Conservation (phyloP, 2,329 filamentous ascomycete genomes). For the Clarireedia homoeocarpa region DNA sequence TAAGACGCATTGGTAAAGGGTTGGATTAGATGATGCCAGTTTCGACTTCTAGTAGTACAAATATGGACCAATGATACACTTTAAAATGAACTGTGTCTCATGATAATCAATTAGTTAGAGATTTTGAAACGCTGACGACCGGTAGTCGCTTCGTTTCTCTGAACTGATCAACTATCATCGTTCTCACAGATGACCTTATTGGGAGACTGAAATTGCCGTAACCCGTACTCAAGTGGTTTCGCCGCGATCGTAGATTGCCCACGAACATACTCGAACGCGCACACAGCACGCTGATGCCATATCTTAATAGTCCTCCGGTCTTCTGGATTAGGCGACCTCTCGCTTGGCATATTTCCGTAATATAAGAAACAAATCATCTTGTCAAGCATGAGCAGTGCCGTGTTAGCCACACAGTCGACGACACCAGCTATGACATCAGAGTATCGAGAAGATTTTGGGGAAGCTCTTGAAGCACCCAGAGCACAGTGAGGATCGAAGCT, state of each 20-base stretch:
- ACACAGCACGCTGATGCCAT: slow-evolving; percentile 1
- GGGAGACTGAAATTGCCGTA: not conserved
- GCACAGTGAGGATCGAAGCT: not conserved
- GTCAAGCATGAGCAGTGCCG: not conserved
- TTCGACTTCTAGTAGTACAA: no score
- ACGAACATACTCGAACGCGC: not conserved
- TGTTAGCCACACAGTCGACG: slow-evolving; percentile 3
- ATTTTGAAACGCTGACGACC: no score
- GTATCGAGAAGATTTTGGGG: not conserved
- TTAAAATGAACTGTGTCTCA: no score
- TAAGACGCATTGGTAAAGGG: no score
- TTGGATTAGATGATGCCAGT: no score
- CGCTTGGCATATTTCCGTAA: not conserved
- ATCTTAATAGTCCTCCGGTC: not conserved
- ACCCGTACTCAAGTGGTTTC: not conserved
- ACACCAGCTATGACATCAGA: not conserved
- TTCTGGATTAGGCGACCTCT: not conserved
- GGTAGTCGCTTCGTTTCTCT: no score
- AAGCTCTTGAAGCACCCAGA: no score
- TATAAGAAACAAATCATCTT: not conserved
- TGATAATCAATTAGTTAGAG: no score
- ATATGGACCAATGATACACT: no score
- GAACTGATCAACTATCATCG: no score
- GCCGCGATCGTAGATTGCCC: not conserved
- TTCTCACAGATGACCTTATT: not conserved